Base-by-base conservation (phyloP, 441 rosid genomes). In the Metrosideros polymorpha region DNA sequence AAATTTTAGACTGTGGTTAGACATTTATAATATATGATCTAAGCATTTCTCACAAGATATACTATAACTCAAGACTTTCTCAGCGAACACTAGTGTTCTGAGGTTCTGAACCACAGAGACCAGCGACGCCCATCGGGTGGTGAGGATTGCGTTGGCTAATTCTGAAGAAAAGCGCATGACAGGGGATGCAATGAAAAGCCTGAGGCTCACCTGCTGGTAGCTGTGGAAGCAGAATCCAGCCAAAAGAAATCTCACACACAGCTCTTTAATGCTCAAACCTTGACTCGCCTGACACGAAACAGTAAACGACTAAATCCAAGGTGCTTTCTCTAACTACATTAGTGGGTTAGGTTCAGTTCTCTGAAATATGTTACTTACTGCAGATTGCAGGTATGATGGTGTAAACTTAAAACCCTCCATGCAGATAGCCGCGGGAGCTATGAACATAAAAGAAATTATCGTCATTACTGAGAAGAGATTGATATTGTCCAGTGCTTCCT, bases 401-500 rank as follows among this genome's bases (percentile, higher is more conserved):
- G 91, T 90, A 85, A 93, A 85, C 93, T 91, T 92, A 54, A 86
- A 57, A 24, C 95, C 95, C 85, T 93, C 95, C 9, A 91, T 55
- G 82, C 90, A 84, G 87, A 92, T 84, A 53, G 96, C 94, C 17
- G 89, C 30, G 42, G 97, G 97, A 85, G 89, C 92, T 91, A 92
- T 85, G 29, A 93, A 89, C 83, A 88, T 59, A 85, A 93, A 93
- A n/a, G 95, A 93, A 51, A 92, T 92, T 9, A 93, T 86, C 12
- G 96, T 94, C 85, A 94, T 89, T 19, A 92, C 90, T 9, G 95
- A 93, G 92, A 94, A 93, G 87, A 93, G 93, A 87, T 92, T 94
- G 94, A 93, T 89, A 86, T 93, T 93, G 91, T 94, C 96, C 94
- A 94, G 61, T 39, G 92, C 63, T 83, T 90, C 95, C 96, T 93